A percentile compares a stretch with the other conserved stretches of the same genome.
These are phyloP conservation scores for Funneliformis caledonium DNA, from an alignment of 371 early-diverging fungal genomes.

Conservation along the genomic window DNA sequence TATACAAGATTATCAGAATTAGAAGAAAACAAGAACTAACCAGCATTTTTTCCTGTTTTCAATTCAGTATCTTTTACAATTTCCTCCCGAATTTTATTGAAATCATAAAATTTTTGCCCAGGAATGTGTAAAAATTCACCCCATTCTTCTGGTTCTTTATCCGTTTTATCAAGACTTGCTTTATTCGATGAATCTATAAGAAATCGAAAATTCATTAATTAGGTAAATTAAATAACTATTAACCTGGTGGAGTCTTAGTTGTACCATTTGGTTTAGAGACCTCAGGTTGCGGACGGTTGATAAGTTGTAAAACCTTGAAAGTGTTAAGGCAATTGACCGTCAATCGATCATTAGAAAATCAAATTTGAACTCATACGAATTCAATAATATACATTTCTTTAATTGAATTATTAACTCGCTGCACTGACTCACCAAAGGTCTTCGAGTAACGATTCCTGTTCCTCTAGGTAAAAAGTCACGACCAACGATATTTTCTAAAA, in stretches of 20 bases:
- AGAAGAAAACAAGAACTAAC: constrained; percentile 44
- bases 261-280: constrained; percentile 44
- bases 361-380: constrained; percentile 5
- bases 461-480: constrained; percentile 98
- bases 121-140: constrained; percentile 97
- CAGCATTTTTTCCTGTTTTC: constrained; percentile 91
- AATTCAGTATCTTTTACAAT: constrained; percentile 91
- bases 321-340: neutral
- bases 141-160: constrained; percentile 87
- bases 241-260: constrained; percentile 34
- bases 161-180: constrained; percentile 44
- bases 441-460: constrained; percentile 93
- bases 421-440: constrained; percentile 76
- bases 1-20: neutral
- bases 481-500: constrained; percentile 99
- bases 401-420: neutral
- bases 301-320: constrained; percentile 88
- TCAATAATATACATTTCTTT: neutral
- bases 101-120: constrained; percentile 89
- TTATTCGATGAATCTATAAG: constrained; percentile 12
- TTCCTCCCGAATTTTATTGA: constrained; percentile 93
- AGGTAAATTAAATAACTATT: neutral
- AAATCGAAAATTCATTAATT: neutral
- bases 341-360: neutral
- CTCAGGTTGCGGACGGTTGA: constrained; percentile 77